Evolutionary conservation across 225 moss, liverwort and hornwort genomes (phyloP), one percentile per base, ranked within the genome.

Genomic region (Marchantia polymorpha): DNA sequence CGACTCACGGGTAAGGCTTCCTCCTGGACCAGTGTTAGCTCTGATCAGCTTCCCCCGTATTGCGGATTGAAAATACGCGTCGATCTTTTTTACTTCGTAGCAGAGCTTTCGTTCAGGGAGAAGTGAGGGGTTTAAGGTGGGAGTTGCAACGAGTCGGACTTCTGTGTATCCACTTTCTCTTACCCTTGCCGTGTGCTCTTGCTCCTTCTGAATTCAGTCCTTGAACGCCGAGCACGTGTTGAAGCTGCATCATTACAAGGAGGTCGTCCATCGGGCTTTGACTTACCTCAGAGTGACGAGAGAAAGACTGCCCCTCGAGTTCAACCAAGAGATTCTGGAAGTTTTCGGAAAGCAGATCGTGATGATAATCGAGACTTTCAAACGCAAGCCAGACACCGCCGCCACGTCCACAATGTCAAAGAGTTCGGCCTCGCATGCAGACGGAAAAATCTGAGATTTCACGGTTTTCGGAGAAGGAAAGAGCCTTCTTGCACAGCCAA

Each of bases 361-460:
- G 59, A 81, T 75, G 22, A 81, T 81, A 13, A 84, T 84, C 26
- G 78, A 84, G 70, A 81, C 76, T 47, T 84, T 84, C 81, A 81
- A 78, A 78, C 73, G 60, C 46, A 84, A 84, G 46, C 74, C 84
- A 20, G 68, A 63, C 49, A 17, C 71, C 20, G 23, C 19, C 22
- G 14, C 25, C 12, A 51, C 49, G 4, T 72, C 72, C 23, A 48
- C 7, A 51, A 6, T 39, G 72, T 53, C 73, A 16, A 10, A 19
- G 15, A 22, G 13, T 50, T 72, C 71, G 17, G 46, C 71, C 12
- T 10, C 19, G 12, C 71, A 19, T 19, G 71, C 20, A 72, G 71
- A 72, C 16, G 1, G 71, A 22, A 72, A 72, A 48, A 22, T 46
- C 6, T 12, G n/a, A 9, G 3, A 39, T 20, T n/a, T 48, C 23